Base-by-base conservation (phyloP, 306 rosid genomes). In the Quercus variabilis region DNA sequence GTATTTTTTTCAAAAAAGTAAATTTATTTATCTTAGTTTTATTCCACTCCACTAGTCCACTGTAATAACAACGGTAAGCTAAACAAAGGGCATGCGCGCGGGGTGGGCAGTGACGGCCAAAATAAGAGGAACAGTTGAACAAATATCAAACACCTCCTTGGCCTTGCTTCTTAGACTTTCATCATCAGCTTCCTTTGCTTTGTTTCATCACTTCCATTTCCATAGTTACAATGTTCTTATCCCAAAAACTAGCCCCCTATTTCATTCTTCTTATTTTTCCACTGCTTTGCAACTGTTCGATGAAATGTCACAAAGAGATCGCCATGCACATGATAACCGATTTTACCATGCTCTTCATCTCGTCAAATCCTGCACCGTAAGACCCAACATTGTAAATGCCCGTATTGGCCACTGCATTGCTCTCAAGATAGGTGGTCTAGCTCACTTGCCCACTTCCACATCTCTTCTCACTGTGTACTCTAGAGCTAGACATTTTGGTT, bases 381-480 rank as follows among this genome's bases (percentile, higher is more conserved):
- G 12, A 10, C 89, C 85, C 15, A 62, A 75, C 20, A 71, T 54
- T 70, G 71, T 79, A 21, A 78, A 60, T 12, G 83, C 83, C 55
- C 43, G 71, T 62, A 63, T 74, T 81, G 81, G 76, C 19, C 92
- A 89, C 51, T 80, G 87, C 62, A 67, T 86, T 28, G 83, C 90
- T 38, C 75, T 89, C 31, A 86, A 89, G 79, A 33, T 74, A 49
- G 92, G 90, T 54, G 70, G 75, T 76, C 54, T 89, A 63, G 80
- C 82, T 81, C 81, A 85, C 73, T 83, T 85, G 55, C 85, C 86
- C 43, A 76, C 75, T 70, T 76, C 87, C 13, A 89, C 92, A 73
- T 83, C 90, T 78, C 86, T 89, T 31, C 74, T 89, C 80, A 78
- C 86, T 26, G 51, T 33, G 33, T 89, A 89, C 79, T 85, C 87